These are phyloP conservation scores for Flaveria ramosissima DNA, from an alignment of 129 eudicot species.

Conservation along the genomic window DNA sequence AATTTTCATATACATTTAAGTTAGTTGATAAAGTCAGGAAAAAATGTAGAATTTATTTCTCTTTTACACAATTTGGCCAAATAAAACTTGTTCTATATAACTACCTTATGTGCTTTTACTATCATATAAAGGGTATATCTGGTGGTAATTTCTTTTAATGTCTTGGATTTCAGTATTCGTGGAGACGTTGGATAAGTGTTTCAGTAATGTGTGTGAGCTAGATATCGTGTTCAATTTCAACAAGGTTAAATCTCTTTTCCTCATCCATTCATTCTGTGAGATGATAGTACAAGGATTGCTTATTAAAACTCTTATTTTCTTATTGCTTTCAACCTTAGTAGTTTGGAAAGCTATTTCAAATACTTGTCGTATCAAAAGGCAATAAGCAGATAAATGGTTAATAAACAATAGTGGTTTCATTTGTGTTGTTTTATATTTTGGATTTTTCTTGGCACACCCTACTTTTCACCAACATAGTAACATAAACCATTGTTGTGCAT, in stretches of 20 bases:
- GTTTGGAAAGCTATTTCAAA: not conserved
- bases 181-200: conserved; percentile 90
- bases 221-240: conserved; percentile 77
- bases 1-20: not conserved
- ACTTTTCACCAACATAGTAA: not conserved
- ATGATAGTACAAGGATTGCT: not conserved
- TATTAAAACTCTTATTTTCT: conserved; percentile 1
- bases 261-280: not conserved
- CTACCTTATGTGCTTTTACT: conserved; percentile 13
- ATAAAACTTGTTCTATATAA: not conserved
- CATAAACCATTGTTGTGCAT: not conserved
- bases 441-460: not conserved
- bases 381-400: not conserved
- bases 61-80: not conserved
- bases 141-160: conserved; percentile 14
- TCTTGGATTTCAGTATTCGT: conserved; percentile 69
- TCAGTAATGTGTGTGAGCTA: conserved; percentile 86
- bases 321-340: not conserved
- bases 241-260: conserved; percentile 54
- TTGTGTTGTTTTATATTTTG: not conserved
- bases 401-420: not conserved
- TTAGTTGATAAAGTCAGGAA: not conserved
- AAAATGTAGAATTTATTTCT: not conserved
- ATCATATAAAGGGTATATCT: not conserved
- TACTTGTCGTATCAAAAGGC: not conserved